phyloP scores from a whole-genome alignment of 257 asterid species.

The Rubia yunnanensis region DNA sequence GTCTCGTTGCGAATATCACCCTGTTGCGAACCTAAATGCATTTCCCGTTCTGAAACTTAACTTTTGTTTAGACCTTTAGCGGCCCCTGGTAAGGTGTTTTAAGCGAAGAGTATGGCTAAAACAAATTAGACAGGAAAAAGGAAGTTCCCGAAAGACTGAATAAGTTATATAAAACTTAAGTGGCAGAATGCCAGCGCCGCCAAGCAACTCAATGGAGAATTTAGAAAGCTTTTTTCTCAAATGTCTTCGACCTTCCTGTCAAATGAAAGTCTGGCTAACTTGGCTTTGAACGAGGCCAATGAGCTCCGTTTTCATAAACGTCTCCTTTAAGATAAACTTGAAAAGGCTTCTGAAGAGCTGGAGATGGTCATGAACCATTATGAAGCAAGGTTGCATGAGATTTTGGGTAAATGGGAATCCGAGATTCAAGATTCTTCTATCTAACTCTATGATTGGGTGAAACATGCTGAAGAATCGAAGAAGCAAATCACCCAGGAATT shows the following conservation, averaged over 20 bases:
- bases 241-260: conserved; percentile 72
- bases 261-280: conserved; percentile 71
- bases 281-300: conserved; percentile 70
- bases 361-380: conserved; percentile 27
- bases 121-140: too few species aligned
- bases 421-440: conserved; percentile 32
- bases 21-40: too few species aligned
- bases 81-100: too few species aligned
- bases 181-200: conserved; percentile 70
- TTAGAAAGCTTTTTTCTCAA: conserved; percentile 61
- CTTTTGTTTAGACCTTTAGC: too few species aligned
- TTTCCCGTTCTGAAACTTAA: too few species aligned
- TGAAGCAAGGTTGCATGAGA: conserved; percentile 43
- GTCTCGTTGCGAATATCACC: too few species aligned
- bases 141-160: too few species aligned
- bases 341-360: conserved; percentile 45
- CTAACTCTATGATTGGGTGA: conserved; percentile 40
- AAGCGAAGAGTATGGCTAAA: too few species aligned
- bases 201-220: conserved; percentile 74
- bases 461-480: too few species aligned
- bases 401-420: conserved; percentile 43
- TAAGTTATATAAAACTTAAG: conserved; percentile 57
- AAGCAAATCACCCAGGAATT: too few species aligned
- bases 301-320: conserved; percentile 53
- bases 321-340: conserved; percentile 48